Percentiles rank a stretch among this genome's conserved stretches.
phyloP scores from a whole-genome alignment of 768 basidiomycete species.

The Xerocomellus intermedius region DNA sequence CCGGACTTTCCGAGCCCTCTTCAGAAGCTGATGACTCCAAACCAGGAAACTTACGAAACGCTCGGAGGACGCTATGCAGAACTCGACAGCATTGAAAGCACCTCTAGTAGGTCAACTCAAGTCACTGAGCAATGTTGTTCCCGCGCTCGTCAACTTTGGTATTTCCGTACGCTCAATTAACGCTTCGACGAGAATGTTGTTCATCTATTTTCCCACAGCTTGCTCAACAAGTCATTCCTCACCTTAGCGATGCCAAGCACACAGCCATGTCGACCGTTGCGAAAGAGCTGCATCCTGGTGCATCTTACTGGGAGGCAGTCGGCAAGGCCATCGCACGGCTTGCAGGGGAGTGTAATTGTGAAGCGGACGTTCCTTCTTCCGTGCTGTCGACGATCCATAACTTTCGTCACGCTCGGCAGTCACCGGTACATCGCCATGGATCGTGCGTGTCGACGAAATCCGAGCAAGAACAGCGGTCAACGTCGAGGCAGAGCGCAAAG shows the following conservation, averaged over 20 bases:
- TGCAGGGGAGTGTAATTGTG: conserved; percentile 66
- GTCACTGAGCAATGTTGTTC: conserved; percentile 63
- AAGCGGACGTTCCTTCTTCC: conserved; percentile 55
- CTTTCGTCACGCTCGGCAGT: conserved; percentile 41
- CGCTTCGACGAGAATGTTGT: background rate
- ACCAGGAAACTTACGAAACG: conserved; percentile 84
- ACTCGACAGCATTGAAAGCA: conserved; percentile 68
- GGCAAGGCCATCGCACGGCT: conserved; percentile 66
- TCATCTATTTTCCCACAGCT: conserved; percentile 47
- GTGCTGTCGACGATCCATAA: background rate
- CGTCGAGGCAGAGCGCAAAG: conserved; percentile 88
- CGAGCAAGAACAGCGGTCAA: conserved; percentile 82
- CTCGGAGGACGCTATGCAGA: conserved; percentile 73
- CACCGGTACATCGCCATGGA: conserved; percentile 81
- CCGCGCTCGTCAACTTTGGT: conserved; percentile 86
- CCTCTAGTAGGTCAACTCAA: conserved; percentile 73
- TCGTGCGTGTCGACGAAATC: conserved; percentile 76
- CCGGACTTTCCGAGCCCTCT: conserved; percentile 80
- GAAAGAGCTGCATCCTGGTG: conserved; percentile 62
- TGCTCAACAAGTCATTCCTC: conserved; percentile 84
- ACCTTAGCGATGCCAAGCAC: conserved; percentile 79
- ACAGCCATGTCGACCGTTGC: conserved; percentile 69
- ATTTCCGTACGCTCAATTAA: conserved; percentile 60
- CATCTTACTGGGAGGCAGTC: conserved; percentile 77
- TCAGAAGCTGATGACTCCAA: conserved; percentile 44